Evolutionary conservation across 2,329 filamentous ascomycete genomes (phyloP), one percentile per base, ranked within the genome.

Genomic region (Arachnomyces sp.): DNA sequence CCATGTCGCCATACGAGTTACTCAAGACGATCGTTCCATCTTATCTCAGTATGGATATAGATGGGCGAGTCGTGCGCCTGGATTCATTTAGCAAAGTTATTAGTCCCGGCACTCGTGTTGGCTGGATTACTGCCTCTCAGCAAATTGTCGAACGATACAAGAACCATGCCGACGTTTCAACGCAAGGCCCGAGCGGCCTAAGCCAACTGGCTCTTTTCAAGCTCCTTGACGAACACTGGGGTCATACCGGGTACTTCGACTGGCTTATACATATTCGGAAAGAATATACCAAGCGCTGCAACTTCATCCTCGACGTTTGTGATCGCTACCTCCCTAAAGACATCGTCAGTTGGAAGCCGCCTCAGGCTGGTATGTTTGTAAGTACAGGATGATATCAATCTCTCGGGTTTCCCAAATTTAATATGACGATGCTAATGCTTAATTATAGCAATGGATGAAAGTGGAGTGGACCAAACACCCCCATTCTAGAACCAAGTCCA

Each of bases 21-120:
- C 66, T 94, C 35, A 61, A 68, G 2, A 66, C 72, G 11, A 71
- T 89, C 4, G 69, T 84, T 7, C 84, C 86, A 1, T 80, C 80
- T 3, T 75, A 82, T 35, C 70, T 92, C 12, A 81, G 76, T 61
- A 73, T 93, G 54, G 86, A 93, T 58, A 69, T 74, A 1, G 85
- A 90, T 60, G 86, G 86, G 2, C 80, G 86, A 39, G 86, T 93
- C 29, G 71, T 93, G 69, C 81, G 86, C 34, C 75, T 92, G 67
- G 86, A 93, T 60, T 89, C 84, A 1, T 87, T 93, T 62, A 88
- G 83, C 53, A 93, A 93, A 63, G 82, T 92, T 1, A 72, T 92
- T 14, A 74, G 84, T 0, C 86, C 86, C 0, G 86, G 86, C 3
- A 77, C 80, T 12, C 77, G 86, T 30, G 63, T 82, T 28, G 86